Conservation (phyloP, 2,329 filamentous ascomycete genomes). For the Pyrenophora tritici-repentis region DNA sequence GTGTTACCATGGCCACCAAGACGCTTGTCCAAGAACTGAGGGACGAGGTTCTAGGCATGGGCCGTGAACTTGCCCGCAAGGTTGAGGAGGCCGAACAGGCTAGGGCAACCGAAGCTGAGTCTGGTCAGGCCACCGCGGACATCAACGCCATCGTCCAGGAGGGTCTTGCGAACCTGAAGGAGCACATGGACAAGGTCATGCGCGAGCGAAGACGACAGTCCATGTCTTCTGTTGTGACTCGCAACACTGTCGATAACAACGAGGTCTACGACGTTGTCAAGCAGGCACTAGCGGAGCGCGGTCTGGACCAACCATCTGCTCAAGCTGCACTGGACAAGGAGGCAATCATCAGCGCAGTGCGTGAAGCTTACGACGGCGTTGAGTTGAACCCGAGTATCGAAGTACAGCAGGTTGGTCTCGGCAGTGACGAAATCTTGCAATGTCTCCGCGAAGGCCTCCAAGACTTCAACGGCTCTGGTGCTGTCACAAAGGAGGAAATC, state of each 20-base stretch:
- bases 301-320: slow-evolving; percentile 52
- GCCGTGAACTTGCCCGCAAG: slow-evolving; percentile 82
- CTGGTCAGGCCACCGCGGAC: slow-evolving; percentile 63
- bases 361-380: slow-evolving; percentile 82
- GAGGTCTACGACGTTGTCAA: slow-evolving; percentile 87
- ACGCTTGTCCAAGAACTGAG: slow-evolving; percentile 85
- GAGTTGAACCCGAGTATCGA: slow-evolving; percentile 89
- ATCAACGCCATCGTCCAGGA: slow-evolving; percentile 78
- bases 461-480: slow-evolving; percentile 65
- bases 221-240: slow-evolving; percentile 65
- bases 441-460: slow-evolving; percentile 86
- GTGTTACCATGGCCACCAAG: slow-evolving; percentile 90
- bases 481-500: slow-evolving; percentile 80
- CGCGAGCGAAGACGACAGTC: slow-evolving; percentile 73
- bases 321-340: slow-evolving; percentile 63
- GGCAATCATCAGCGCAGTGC: slow-evolving; percentile 83
- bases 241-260: slow-evolving; percentile 73
- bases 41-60: slow-evolving; percentile 93
- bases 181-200: slow-evolving; percentile 81
- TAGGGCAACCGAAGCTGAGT: slow-evolving; percentile 46
- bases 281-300: slow-evolving; percentile 68
- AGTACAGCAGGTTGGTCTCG: slow-evolving; percentile 85
- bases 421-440: slow-evolving; percentile 85
- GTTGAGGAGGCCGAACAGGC: slow-evolving; percentile 71
- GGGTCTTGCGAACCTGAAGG: slow-evolving; percentile 78